A percentile compares a stretch with the other conserved stretches of the same genome.
These are phyloP conservation scores for Corrigiola litoralis DNA, from an alignment of 179 eudicot genomes.

Conservation along the genomic window DNA sequence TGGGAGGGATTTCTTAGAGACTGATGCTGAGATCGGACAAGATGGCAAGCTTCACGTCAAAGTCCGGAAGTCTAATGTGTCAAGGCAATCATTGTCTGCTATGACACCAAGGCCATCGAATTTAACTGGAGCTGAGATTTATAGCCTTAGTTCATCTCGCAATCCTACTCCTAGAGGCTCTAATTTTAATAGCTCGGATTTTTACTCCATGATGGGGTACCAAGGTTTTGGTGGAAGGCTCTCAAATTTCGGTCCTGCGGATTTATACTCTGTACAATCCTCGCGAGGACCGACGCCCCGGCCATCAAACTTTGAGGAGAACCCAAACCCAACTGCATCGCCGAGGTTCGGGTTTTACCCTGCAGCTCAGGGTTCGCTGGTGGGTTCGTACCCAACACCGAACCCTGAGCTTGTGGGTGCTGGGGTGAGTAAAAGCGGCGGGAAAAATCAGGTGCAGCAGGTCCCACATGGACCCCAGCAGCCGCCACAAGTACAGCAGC, in stretches of 20 bases:
- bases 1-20: constrained; percentile 56
- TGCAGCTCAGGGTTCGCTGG: neutral
- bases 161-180: constrained; percentile 87
- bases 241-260: constrained; percentile 47
- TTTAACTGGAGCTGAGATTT: constrained; percentile 89
- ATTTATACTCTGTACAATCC: constrained; percentile 54
- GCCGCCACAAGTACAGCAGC: constrained; percentile 9
- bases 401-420: constrained; percentile 60
- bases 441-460: constrained; percentile 22
- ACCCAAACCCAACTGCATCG: constrained; percentile 30
- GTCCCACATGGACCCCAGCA: constrained; percentile 10
- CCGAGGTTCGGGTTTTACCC: constrained; percentile 75
- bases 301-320: constrained; percentile 84
- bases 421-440: constrained; percentile 19
- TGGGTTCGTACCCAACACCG: constrained; percentile 69
- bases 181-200: constrained; percentile 74
- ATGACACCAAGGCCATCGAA: constrained; percentile 72
- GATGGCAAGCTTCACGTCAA: constrained; percentile 71
- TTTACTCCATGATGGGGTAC: constrained; percentile 85
- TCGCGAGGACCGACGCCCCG: constrained; percentile 67
- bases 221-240: constrained; percentile 44
- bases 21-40: constrained; percentile 57
- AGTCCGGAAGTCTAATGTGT: constrained; percentile 61
- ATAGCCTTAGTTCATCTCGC: constrained; percentile 76
- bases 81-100: constrained; percentile 40